phyloP scores from a whole-genome alignment of 2,329 filamentous ascomycete species.

The Endocalyx cinctus region DNA sequence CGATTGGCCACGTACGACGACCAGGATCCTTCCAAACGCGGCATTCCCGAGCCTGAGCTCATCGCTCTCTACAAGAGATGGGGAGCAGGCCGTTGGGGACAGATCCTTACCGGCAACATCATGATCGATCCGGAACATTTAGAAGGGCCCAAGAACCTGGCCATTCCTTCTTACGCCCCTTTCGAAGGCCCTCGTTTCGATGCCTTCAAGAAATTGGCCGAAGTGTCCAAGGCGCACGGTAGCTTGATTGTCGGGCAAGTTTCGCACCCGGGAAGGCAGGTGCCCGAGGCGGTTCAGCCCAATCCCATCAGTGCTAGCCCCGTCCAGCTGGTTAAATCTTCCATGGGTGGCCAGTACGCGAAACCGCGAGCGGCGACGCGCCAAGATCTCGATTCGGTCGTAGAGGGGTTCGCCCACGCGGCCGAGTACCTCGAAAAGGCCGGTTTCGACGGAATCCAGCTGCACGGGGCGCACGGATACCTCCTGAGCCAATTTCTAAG shows the following conservation, averaged over 20 bases:
- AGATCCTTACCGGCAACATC: conserved; percentile 57
- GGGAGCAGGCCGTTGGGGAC: conserved; percentile 48
- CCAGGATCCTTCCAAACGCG: conserved; percentile 40
- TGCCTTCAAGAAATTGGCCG: conserved; percentile 47
- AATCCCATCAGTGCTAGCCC: conserved; percentile 36
- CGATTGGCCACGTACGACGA: conserved; percentile 53
- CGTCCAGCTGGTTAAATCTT: conserved; percentile 31
- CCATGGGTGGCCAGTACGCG: conserved; percentile 44
- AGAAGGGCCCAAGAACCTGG: conserved; percentile 49
- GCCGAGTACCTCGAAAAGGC: conserved; percentile 18
- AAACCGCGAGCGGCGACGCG: conserved; percentile 24
- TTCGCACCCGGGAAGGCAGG: conserved; percentile 58
- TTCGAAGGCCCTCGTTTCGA: conserved; percentile 51
- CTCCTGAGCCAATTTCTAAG: conserved; percentile 49
- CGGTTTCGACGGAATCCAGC: conserved; percentile 34
- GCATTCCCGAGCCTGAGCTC: conserved; percentile 17
- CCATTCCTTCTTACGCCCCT: conserved; percentile 47
- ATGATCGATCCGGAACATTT: conserved; percentile 55
- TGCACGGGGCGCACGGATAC: conserved; percentile 47
- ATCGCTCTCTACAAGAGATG: conserved; percentile 51
- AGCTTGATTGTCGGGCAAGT: conserved; percentile 57
- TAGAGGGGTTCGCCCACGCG: conserved; percentile 15
- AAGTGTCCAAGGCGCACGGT: conserved; percentile 44
- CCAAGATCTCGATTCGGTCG: conserved; percentile 11
- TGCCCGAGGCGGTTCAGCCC: conserved; percentile 25